These are phyloP conservation scores for Endotrypanum monterogeii DNA, from an alignment of 208 protist genomes.

Conservation along the genomic window DNA sequence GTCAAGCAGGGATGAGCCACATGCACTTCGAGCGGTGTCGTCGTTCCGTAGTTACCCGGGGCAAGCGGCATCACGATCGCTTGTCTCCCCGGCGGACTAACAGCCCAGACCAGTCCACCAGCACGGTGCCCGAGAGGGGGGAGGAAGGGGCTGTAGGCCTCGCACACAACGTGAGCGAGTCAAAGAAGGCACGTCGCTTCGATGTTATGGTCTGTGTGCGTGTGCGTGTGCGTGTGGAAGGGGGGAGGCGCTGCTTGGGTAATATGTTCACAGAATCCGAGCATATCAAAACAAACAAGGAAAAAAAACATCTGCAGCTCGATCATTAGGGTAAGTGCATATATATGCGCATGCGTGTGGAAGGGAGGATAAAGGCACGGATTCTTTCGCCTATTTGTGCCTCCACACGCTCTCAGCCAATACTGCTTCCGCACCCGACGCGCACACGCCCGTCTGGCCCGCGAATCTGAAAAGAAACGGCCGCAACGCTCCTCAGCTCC, in stretches of 20 bases:
- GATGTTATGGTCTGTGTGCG: not conserved
- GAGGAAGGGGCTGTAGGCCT: not conserved
- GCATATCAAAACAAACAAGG: not conserved
- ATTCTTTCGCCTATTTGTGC: not conserved
- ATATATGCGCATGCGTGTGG: not conserved
- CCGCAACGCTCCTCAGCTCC: constrained; percentile 1
- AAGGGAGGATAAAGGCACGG: too few relatives aligned
- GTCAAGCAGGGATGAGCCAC: too few relatives aligned
- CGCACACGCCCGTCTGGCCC: constrained; percentile 16
- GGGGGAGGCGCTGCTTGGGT: not conserved
- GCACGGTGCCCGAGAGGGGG: not conserved
- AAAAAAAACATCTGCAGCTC: too few relatives aligned
- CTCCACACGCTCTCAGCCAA: not conserved
- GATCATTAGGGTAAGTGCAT: not conserved
- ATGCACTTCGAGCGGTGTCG: not conserved
- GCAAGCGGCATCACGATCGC: not conserved
- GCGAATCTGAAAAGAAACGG: constrained; percentile 12
- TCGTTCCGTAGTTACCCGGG: not conserved
- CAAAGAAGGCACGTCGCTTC: not conserved
- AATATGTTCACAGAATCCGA: not conserved
- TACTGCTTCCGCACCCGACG: constrained; percentile 10
- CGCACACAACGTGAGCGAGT: not conserved
- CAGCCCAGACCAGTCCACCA: not conserved
- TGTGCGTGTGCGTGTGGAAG: too few relatives aligned
- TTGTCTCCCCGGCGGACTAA: not conserved